Base-by-base conservation (phyloP, 2,329 filamentous ascomycete species). In the Alternaria gansuensis region DNA sequence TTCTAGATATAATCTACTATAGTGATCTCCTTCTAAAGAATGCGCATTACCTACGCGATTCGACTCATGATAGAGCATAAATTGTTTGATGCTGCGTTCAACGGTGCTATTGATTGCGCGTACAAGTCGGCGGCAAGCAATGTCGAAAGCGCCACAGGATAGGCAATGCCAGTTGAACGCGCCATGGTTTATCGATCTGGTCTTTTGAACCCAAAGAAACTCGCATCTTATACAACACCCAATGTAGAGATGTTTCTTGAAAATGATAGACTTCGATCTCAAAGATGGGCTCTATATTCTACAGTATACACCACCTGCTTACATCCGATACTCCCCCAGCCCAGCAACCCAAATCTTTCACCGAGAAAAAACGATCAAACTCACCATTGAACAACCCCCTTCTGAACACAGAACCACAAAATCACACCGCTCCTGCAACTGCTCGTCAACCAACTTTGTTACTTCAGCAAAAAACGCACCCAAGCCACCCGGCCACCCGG, bases 281-380 rank as follows among this genome's bases (percentile, higher is more conserved):
- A 17, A 11, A 49, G 45, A 43, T 36, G 17, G 23, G 26, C 50
- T 24, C 37, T 28, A 28, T 14, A 13, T 43, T 33, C 39, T 43
- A 17, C 21, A 11, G 28, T 13, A 17, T 43, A 17, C 21, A 11
- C 37, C 17, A 17, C 33, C 41, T 31, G 29, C 50, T 33, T 29
- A 29, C 31, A 43, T 52, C 21, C 44, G 34, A 46, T 46, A 46
- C 10, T 46, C 29, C 44, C 9, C 11, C 17, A 34, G 34, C 21
- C 44, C 44, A 34, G 9, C 21, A 48, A 48, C 34, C 44, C 29
- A 21, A 24, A 48, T 48, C 4, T 14, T 13, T 40, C n/a, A 24
- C 10, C 11, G 37, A 21, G 8, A 24, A 6, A 40, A 34, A 26
- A 40, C 37, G 37, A 40, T 0, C 10, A 5, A 40, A n/a, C 31